Evolutionary conservation across 257 asterid genomes (phyloP), one percentile per base, ranked within the genome.

Genomic region (Petunia secreta): DNA sequence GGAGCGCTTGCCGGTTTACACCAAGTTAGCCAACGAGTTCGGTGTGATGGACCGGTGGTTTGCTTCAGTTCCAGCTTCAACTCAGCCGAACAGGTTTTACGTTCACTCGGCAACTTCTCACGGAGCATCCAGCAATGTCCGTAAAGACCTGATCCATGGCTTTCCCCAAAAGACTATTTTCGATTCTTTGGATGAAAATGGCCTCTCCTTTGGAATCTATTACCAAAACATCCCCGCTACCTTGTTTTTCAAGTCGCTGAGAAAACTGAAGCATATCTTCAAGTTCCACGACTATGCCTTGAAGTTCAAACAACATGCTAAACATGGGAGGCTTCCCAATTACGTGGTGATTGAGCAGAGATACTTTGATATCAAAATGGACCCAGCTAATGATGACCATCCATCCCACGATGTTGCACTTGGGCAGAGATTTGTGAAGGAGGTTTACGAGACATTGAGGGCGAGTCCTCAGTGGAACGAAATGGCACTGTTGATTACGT

Each of bases 61-160:
- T 48, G 98, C 98, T 1, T 95, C 99, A 53, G 99, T 93, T 1
- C 99, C 99, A 13, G 97, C 99, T 0, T 95, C 99, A 52, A 95
- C 99, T 50, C 98, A 95, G 83, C 98, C 99, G 63, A 95, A 95
- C 79, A 89, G 99, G 79, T 92, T 95, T 85, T 95, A 95, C 81
- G 96, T 95, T 40, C 99, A 95, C 79, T 95, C 99, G 25, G 98
- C 98, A 10, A 95, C 99, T 44, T 95, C 99, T n/a, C 98, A 95
- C 84, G 99, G 98, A 40, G 97, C 98, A 63, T 95, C 99, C 6
- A 95, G 99, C 81, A 95, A 95, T 80, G 99, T 95, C 1, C 81
- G 97, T 66, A 95, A 89, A 78, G 99, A 93, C 79, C 89, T 95
- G 38, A 88, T 95, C 86, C 69, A 89, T 39, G 99, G 99, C 6